Base-by-base conservation (phyloP, 1,284 basidiomycete species). In the Fomitopsis schrenkii region DNA sequence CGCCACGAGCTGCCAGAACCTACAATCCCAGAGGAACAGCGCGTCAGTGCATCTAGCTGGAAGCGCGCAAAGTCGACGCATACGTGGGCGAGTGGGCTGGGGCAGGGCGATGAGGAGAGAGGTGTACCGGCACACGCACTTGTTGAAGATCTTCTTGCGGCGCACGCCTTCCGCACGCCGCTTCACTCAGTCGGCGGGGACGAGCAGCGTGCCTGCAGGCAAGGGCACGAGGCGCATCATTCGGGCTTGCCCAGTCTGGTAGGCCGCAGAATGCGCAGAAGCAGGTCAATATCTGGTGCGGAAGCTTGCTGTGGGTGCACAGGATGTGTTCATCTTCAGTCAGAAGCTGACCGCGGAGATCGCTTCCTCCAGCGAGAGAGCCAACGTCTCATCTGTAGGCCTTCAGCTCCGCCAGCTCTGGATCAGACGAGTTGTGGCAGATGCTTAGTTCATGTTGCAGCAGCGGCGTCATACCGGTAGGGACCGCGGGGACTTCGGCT, bases 141-240 rank as follows among this genome's bases (percentile, higher is more conserved):
- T 81, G 57, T 75, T 82, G 74, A 89, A 93, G 2, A 87, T 73
- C 68, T 89, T 91, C 69, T 80, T 84, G 58, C 91, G 78, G 40
- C 79, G 78, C 44, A 83, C 70, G 91, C 91, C 93, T 76, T 93
- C 88, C 2, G 76, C 74, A 63, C 86, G 78, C 89, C 90, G 92
- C 68, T 79, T 17, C 89, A 77, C 48, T 91, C 90, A 63, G 84
- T 22, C 83, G 7, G 83, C 76, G 17, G 89, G 89, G 35, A 93
- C 80, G 28, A 88, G 80, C 12, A 83, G 81, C 10, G 83, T 80
- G 19, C 88, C 90, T 17, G 82, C 77, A 33, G 87, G 84, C 41
- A 93, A 79, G 30, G 90, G 87, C 58, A 79, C 72, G n/a, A 94
- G 79, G 59, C 83, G 80, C 30, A 76, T 22, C 22, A 22, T 75